A percentile compares a stretch with the other conserved stretches of the same genome.
Evolutionary conservation across 164 flowering plant species (phyloP).

Genomic region (Akebia trifoliata): DNA sequence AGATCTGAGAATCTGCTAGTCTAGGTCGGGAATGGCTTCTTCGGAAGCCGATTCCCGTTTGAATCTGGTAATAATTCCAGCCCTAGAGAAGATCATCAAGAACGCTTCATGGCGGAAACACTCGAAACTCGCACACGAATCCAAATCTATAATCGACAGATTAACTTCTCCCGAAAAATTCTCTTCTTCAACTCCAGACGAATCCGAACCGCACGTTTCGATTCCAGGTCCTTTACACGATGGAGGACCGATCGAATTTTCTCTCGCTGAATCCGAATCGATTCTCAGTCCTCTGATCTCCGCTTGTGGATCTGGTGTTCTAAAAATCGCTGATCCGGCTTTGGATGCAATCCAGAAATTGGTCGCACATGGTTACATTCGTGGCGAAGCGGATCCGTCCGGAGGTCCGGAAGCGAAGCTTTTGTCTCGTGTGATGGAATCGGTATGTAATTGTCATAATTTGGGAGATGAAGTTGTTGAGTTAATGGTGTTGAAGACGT

Average conservation of each 20-base stretch:
- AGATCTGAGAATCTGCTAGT: too few species aligned
- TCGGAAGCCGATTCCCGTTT: slow-evolving; percentile 98
- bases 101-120: slow-evolving; percentile 95
- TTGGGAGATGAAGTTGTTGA: slow-evolving; percentile 76
- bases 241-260: slow-evolving; percentile 39
- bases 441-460: slow-evolving; percentile 82
- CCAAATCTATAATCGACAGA: slow-evolving; percentile 65
- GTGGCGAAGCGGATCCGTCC: slow-evolving; percentile 81
- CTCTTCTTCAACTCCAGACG: slow-evolving; percentile 10
- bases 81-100: slow-evolving; percentile 83
- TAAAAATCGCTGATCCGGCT: slow-evolving; percentile 84
- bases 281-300: slow-evolving; percentile 68
- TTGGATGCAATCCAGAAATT: slow-evolving; percentile 79
- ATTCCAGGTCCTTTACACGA: slow-evolving; percentile 78
- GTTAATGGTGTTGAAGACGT: slow-evolving; percentile 63
- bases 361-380: slow-evolving; percentile 67
- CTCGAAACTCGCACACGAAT: slow-evolving; percentile 78
- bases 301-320: slow-evolving; percentile 53
- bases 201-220: slow-evolving; percentile 26
- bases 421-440: slow-evolving; percentile 54
- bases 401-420: slow-evolving; percentile 60
- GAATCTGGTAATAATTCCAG: slow-evolving; percentile 53
- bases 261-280: slow-evolving; percentile 71
- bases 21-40: slow-evolving; percentile 86
- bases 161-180: slow-evolving; percentile 35